Base-by-base conservation (phyloP, 805 yeast genomes). In the Jamesozyma jinghongensis region DNA sequence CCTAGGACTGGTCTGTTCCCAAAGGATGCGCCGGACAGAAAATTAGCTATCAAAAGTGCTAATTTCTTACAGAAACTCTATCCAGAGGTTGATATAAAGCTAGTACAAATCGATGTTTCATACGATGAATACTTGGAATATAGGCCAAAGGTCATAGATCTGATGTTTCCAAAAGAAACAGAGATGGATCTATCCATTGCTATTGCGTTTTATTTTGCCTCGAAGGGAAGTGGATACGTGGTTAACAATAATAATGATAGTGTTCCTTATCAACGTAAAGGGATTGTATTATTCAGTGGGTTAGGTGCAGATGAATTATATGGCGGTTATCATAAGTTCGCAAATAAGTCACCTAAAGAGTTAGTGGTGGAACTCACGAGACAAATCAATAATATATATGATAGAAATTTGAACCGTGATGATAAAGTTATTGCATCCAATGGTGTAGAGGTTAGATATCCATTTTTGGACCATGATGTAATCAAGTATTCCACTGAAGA, bases 141-240 rank as follows among this genome's bases (percentile, higher is more conserved):
- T 29, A 72, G 70, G 38, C 60, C 66, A 1, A 58, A 65, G 3
- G 94, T 90, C 0, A 61, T 68, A 34, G 65, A 71, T 19, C 64
- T 90, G 33, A 92, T 92, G 72, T 79, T 70, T 53, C 98, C 99
- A 0, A 76, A 79, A 44, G 70, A 74, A 34, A 87, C 96, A 0
- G 97, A 87, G 48, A 92, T 92, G 97, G 99, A 92, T 59, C 63
- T 87, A 18, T 84, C 95, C 1, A 92, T 92, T 38, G 97, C 97
- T 1, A 77, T 90, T 45, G 98, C 99, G 0, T 92, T 92, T 54
- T 87, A 80, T 57, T 92, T 87, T 65, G 97, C 97, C 0, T 73
- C 95, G 2, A 68, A 75, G 45, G 84, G 83, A 7, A 37, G 46
- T 7, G 77, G 81, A 0, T 50, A 42, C 12, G 41, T 47, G 14